Percentiles rank a stretch among this genome's conserved stretches.
phyloP scores from a whole-genome alignment of 345 rosid genomes.

The Salix suchowensis region DNA sequence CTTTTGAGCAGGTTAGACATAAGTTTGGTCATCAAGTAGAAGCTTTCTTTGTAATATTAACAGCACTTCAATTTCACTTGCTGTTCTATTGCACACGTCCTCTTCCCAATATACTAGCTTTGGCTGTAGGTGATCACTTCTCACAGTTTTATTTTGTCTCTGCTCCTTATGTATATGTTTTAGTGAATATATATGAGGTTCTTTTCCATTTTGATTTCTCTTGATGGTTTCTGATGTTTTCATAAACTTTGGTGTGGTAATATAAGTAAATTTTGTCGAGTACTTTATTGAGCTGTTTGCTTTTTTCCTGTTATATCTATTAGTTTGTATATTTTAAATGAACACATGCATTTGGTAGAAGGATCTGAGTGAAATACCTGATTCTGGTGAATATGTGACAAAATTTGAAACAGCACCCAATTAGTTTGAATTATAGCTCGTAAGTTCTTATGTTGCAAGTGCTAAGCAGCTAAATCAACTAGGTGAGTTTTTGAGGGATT shows the following conservation, averaged over 20 bases:
- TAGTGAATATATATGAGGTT: neutral
- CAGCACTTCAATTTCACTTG: conserved; percentile 82
- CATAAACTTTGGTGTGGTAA: neutral
- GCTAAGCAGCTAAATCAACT: no score
- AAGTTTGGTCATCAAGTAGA: conserved; percentile 92
- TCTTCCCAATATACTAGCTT: conserved; percentile 83
- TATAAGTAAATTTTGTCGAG: neutral
- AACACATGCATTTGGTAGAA: no score
- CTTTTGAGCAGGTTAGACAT: conserved; percentile 55
- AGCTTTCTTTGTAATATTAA: conserved; percentile 79
- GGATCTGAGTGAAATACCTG: no score
- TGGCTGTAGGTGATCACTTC: conserved; percentile 68
- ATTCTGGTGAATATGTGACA: no score
- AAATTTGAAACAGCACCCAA: no score
- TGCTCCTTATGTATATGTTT: neutral
- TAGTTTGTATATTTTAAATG: no score
- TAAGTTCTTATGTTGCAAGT: no score
- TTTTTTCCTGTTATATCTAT: no score
- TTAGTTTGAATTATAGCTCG: no score
- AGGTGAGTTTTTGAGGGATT: no score
- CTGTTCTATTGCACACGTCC: conserved; percentile 91
- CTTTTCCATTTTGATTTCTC: neutral
- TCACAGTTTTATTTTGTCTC: conserved; percentile 6
- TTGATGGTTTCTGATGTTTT: neutral
- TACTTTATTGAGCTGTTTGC: neutral